A percentile compares a stretch with the other conserved stretches of the same genome.
phyloP scores from a whole-genome alignment of 2,329 filamentous ascomycete species.

The Diplodia intermedia region DNA sequence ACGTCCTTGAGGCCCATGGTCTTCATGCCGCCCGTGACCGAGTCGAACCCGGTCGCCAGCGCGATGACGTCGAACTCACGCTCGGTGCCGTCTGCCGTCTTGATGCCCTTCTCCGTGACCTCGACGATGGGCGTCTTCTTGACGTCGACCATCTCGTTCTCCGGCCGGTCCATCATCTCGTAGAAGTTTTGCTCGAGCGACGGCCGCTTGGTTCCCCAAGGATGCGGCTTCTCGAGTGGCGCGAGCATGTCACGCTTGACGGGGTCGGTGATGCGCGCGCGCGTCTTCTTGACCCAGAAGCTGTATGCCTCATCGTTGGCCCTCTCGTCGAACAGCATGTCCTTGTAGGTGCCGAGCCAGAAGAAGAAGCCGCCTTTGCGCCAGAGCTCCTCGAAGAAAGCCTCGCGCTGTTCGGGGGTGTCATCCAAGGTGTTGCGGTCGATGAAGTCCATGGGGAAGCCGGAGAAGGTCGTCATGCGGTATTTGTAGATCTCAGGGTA shows the following conservation, averaged over 20 bases:
- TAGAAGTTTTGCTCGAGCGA: constrained; percentile 57
- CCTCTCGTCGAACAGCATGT: constrained; percentile 50
- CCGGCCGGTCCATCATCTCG: constrained; percentile 52
- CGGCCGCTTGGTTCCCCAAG: constrained; percentile 57
- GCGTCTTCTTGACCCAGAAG: constrained; percentile 56
- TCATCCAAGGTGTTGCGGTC: constrained; percentile 62
- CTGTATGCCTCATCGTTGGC: constrained; percentile 55
- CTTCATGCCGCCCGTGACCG: constrained; percentile 53
- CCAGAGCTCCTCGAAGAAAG: constrained; percentile 53
- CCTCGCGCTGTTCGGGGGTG: constrained; percentile 51
- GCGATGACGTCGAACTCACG: constrained; percentile 55
- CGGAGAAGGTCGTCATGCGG: constrained; percentile 56
- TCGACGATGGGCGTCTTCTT: constrained; percentile 51
- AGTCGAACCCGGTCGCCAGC: constrained; percentile 56
- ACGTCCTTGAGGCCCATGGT: constrained; percentile 49
- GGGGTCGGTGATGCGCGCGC: constrained; percentile 52
- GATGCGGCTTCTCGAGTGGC: constrained; percentile 53
- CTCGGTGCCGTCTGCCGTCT: constrained; percentile 49
- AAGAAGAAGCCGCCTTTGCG: constrained; percentile 50
- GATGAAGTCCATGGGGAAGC: constrained; percentile 64
- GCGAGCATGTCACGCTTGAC: constrained; percentile 56
- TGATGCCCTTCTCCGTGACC: constrained; percentile 50
- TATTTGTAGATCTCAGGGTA: constrained; percentile 59
- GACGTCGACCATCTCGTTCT: constrained; percentile 54
- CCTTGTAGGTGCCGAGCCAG: constrained; percentile 53